Conservation (phyloP, 345 rosid species). For the Turritis glabra region DNA sequence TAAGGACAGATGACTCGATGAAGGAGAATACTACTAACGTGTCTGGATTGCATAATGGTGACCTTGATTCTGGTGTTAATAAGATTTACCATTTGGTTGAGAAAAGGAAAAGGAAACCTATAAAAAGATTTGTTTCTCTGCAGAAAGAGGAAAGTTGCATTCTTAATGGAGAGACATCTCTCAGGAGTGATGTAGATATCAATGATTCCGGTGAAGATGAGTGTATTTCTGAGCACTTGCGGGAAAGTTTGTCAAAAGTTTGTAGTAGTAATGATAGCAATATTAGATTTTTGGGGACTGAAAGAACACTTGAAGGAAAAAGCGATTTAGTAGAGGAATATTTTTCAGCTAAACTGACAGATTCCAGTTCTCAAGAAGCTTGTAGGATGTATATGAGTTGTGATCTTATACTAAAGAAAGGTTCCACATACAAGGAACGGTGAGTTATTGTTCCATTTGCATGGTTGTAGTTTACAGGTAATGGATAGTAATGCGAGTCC, state of each 20-base stretch:
- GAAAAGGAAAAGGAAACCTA: conserved; percentile 57
- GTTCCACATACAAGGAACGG: conserved; percentile 59
- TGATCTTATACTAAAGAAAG: conserved; percentile 62
- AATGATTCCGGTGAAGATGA: conserved; percentile 24
- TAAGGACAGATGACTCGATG: conserved; percentile 27
- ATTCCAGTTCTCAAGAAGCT: conserved; percentile 57
- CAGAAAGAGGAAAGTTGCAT: conserved; percentile 46
- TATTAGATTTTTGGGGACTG: conserved; percentile 31
- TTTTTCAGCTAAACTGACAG: conserved; percentile 57
- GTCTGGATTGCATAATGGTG: conserved; percentile 37
- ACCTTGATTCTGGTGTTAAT: conserved; percentile 36
- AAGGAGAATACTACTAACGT: conserved; percentile 25
- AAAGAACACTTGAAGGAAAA: conserved; percentile 35
- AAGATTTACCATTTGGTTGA: conserved; percentile 45
- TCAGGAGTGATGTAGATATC: conserved; percentile 37
- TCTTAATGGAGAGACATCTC: conserved; percentile 37
- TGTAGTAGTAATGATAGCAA: conserved; percentile 2
- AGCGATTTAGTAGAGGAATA: conserved; percentile 61
- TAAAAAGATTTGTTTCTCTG: conserved; percentile 58
- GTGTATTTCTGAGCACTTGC: conserved; percentile 8
- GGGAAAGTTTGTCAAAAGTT: background rate
- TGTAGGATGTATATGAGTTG: conserved; percentile 60
- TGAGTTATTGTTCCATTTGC: conserved; percentile 34
- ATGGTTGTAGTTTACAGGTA: conserved; percentile 16
- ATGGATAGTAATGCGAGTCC: background rate